Conservation (phyloP, 2,329 filamentous ascomycete genomes). For the Aureobasidium namibiae region DNA sequence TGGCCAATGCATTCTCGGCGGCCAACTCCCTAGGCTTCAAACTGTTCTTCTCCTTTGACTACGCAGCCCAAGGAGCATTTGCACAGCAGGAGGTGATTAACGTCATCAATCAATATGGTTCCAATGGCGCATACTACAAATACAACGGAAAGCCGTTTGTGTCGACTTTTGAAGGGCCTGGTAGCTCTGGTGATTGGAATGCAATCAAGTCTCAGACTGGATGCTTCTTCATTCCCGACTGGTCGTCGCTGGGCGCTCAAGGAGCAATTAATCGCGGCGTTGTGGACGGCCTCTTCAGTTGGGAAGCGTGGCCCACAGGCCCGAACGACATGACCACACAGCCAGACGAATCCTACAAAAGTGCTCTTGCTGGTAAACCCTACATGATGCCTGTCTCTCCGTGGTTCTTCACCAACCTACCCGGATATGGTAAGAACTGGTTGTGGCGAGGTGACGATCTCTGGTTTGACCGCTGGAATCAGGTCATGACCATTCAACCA, state of each 20-base stretch:
- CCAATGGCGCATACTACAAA: slow-evolving; percentile 38
- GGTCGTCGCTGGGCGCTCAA: slow-evolving; percentile 34
- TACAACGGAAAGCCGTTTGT: slow-evolving; percentile 45
- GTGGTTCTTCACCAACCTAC: slow-evolving; percentile 51
- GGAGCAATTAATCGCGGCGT: slow-evolving; percentile 10
- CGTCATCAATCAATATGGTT: slow-evolving; percentile 40
- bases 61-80: slow-evolving; percentile 38
- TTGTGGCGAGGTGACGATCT: slow-evolving; percentile 53
- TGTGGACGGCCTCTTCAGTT: slow-evolving; percentile 42
- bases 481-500: slow-evolving; percentile 43
- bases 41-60: slow-evolving; percentile 51
- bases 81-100: slow-evolving; percentile 31
- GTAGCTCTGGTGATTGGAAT: slow-evolving; percentile 35
- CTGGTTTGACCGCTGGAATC: slow-evolving; percentile 53
- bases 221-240: slow-evolving; percentile 41
- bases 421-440: slow-evolving; percentile 53
- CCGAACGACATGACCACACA: slow-evolving; percentile 43
- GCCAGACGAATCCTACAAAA: slow-evolving; percentile 1
- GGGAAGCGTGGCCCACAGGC: slow-evolving; percentile 43
- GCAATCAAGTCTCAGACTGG: slow-evolving; percentile 33
- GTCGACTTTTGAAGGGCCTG: slow-evolving; percentile 45
- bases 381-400: slow-evolving; percentile 43
- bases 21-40: slow-evolving; percentile 41
- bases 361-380: slow-evolving; percentile 31
- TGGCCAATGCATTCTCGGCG: slow-evolving; percentile 29